Base-by-base conservation (phyloP, 352 stramenopile genomes). In the Halophytophthora batemanensis region DNA sequence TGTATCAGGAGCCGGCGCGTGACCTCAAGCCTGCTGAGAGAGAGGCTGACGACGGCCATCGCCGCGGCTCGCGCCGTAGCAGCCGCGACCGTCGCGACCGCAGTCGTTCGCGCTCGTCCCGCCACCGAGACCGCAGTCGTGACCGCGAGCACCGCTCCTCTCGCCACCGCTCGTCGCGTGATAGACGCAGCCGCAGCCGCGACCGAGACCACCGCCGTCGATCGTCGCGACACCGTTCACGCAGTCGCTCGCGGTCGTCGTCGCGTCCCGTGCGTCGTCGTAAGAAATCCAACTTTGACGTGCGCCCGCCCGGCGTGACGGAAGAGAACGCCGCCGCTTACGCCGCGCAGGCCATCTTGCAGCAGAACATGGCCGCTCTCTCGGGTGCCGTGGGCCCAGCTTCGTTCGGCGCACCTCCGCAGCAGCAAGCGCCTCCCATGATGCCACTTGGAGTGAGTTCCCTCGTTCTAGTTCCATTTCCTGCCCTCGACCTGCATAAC, bases 221-320 rank as follows among this genome's bases (percentile, higher is more conserved):
- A 56, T 61, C 65, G 36, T 61, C 68, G 22, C 57, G 31, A 2
- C 48, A 54, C n/a, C 50, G 51, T 6, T 76, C 65, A 52, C 69
- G 74, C 55, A 73, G 65, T 42, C 70, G 76, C 46, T 73, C 65
- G 21, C 60, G 61, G 29, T 86, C 77, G 35, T 63, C 65, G 43
- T 67, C 73, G 31, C 65, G 58, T 34, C 56, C 82, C 17, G 69
- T 82, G 15, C 73, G 75, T 31, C 71, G 74, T 40, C 68, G 76
- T 44, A 82, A 84, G 56, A 87, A 89, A 72, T 86, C 69, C 61
- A 89, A 88, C 55, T 93, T 93, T 64, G 82, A 93, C 54, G 79
- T 93, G 60, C 71, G 74, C 2, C 82, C 82, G 38, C 78, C 82
- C 2, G 82, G 82, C 28, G 82, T 93, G 7, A 93, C 80, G 11